Base-by-base conservation (phyloP, 768 basidiomycete species). In the Podaxis rugospora region DNA sequence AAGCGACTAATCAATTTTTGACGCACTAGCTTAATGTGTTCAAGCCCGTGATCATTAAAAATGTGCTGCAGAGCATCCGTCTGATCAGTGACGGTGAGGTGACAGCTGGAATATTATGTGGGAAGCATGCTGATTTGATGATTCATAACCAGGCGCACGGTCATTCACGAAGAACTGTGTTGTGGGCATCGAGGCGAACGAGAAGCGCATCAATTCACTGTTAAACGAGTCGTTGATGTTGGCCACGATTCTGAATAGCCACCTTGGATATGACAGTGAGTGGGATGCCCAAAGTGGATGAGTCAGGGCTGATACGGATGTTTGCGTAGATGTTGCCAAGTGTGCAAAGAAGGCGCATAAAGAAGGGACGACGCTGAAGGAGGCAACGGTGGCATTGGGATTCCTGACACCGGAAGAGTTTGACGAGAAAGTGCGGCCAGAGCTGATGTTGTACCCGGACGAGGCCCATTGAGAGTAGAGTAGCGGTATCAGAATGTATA, bases 331-430 rank as follows among this genome's bases (percentile, higher is more conserved):
- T 76, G 97, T 98, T 53, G 97, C 97, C 53, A 95, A 92, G 77
- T 93, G 92, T 69, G 97, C 97, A 28, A 99, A 99, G 84, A 98
- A 98, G 75, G 97, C 97, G n/a, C 97, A 98, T 82, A 93, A 90
- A 74, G 95, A 99, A 76, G 97, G 97, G 27, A 92, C 88, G 52
- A 98, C 97, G 62, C 71, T 98, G 73, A 98, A 96, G 80, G 90
- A 94, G 76, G 94, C 97, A 44, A 94, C 95, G 10, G 88, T 98
- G 50, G 74, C 86, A 18, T 83, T 98, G 37, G 93, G 93, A 52
- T 88, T 92, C 74, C 73, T 98, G 68, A 90, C 90, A 1, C 79
- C 86, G 0, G 93, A 96, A 71, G 93, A 95, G 73, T 99, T 98
- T 75, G 95, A 98, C 75, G 80, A 84, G 72, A 93, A 94, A 78